Evolutionary conservation across 257 asterid species (phyloP), one percentile per base, ranked within the genome.

Genomic region (Osmanthus fragrans): DNA sequence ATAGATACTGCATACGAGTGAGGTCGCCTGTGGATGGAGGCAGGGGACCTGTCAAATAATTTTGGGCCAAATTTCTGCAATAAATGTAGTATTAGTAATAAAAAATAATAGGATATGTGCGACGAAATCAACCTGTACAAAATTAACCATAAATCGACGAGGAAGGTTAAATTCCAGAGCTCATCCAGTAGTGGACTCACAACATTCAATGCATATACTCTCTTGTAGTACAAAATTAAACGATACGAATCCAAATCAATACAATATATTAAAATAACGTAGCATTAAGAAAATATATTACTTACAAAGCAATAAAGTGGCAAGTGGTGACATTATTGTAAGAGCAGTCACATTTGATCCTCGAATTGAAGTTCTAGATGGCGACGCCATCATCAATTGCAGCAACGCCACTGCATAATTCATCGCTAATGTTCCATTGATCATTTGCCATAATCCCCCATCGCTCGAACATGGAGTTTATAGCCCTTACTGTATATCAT

Each of bases 141-240:
- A 56, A 73, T 42, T 2, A 49, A 80, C 69, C 90, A 73, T 88
- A 88, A 90, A 88, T 29, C 42, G 39, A 76, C 77, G 47, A 86
- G 90, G 71, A 51, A 81, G 37, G 92, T 84, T 84, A 88, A 73
- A 83, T 75, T 86, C 90, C 92, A 86, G 30, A 88, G 83, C 78
- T 86, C 92, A 25, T 84, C 86, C 1, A 90, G 92, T 21, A 86
- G 33, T 45, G 80, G 74, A 13, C 90, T 87, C 40, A 5, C 64
- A 71, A 84, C 84, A 69, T 73, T 70, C 76, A 69, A 27, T 2
- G 80, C 74, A 79, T 84, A 82, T 49, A 86, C 85, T 72, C 87
- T 83, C 9, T 2, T 36, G 39, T 5, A 36, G 39, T 7, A 36
- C 9, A 36, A 7, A 36, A 36, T 36, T 36, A 36, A 36, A 36